Evolutionary conservation across 768 basidiomycete species (phyloP).

Genomic region (Pluteus cervinus): DNA sequence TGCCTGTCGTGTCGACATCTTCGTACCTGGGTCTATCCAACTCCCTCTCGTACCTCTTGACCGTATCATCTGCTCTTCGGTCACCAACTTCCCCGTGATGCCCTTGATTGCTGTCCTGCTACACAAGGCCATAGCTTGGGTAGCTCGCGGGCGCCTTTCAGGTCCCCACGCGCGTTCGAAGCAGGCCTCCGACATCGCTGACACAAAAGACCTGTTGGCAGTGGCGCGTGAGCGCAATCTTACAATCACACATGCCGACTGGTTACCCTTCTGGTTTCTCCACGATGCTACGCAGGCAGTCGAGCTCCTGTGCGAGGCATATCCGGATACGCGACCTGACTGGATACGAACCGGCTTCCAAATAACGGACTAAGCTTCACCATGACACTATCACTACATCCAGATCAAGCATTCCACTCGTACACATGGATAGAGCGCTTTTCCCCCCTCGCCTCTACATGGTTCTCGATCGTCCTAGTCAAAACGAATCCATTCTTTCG

Average conservation of each 20-base stretch:
- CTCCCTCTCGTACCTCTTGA: constrained; percentile 12
- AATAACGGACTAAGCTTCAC: too few species aligned
- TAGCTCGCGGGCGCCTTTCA: constrained; percentile 7
- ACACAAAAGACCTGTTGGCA: constrained; percentile 11
- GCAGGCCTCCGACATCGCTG: constrained; percentile 9
- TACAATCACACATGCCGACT: constrained; percentile 5
- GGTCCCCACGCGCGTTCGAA: constrained; percentile 2
- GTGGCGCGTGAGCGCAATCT: constrained; percentile 1
- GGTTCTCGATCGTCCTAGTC: constrained; percentile 31
- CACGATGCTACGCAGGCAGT: constrained; percentile 10
- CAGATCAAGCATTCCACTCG: too few species aligned
- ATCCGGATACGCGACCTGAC: too few species aligned
- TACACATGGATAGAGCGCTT: constrained; percentile 28
- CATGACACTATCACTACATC: too few species aligned
- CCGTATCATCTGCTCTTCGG: too few species aligned
- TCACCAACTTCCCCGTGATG: constrained; percentile 8
- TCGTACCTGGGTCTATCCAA: constrained; percentile 14
- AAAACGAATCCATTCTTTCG: constrained; percentile 57
- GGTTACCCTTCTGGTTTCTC: constrained; percentile 12
- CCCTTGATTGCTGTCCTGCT: constrained; percentile 28
- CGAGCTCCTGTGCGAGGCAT: too few species aligned
- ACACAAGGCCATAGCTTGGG: constrained; percentile 22
- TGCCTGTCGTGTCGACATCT: constrained; percentile 14
- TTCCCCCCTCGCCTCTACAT: constrained; percentile 29
- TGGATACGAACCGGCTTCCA: too few species aligned